phyloP scores from a whole-genome alignment of 306 rosid genomes.

The Cucurbita argyrosperma region DNA sequence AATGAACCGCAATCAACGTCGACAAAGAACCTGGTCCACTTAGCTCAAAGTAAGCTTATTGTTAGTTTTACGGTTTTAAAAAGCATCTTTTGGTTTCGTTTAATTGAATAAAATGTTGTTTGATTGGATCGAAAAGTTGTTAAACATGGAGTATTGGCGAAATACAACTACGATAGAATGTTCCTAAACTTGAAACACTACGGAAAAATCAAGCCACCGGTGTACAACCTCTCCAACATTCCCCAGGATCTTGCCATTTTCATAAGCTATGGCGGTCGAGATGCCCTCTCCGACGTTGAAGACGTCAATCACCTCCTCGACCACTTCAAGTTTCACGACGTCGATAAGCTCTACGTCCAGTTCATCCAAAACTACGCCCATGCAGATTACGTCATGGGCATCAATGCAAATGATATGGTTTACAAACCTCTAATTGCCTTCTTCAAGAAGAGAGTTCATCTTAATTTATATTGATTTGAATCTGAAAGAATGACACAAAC shows the following conservation, averaged over 20 bases:
- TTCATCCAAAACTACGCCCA: slow-evolving; percentile 61
- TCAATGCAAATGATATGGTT: slow-evolving; percentile 56
- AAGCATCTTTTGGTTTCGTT: no score
- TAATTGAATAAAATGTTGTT: not conserved
- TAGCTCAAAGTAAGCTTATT: slow-evolving; percentile 50
- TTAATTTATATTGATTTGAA: not conserved
- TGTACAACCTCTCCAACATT: slow-evolving; percentile 67
- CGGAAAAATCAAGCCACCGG: slow-evolving; percentile 43
- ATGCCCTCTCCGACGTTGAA: slow-evolving; percentile 52
- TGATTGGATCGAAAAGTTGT: slow-evolving; percentile 24
- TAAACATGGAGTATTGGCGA: slow-evolving; percentile 41
- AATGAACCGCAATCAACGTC: slow-evolving; percentile 77
- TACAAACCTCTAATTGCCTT: slow-evolving; percentile 39
- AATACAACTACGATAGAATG: slow-evolving; percentile 36
- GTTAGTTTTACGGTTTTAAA: not conserved
- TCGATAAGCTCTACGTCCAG: slow-evolving; percentile 39
- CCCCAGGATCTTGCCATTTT: slow-evolving; percentile 61
- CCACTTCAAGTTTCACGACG: slow-evolving; percentile 39
- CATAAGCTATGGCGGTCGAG: slow-evolving; percentile 74
- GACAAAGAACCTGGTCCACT: slow-evolving; percentile 67
- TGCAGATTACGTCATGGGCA: slow-evolving; percentile 58
- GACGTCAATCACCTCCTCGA: slow-evolving; percentile 58
- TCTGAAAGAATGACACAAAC: not conserved
- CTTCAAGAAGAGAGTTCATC: slow-evolving; percentile 18
- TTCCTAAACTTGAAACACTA: slow-evolving; percentile 44